Conservation (phyloP, 352 stramenopile species). For the Peronospora belbahrii region DNA sequence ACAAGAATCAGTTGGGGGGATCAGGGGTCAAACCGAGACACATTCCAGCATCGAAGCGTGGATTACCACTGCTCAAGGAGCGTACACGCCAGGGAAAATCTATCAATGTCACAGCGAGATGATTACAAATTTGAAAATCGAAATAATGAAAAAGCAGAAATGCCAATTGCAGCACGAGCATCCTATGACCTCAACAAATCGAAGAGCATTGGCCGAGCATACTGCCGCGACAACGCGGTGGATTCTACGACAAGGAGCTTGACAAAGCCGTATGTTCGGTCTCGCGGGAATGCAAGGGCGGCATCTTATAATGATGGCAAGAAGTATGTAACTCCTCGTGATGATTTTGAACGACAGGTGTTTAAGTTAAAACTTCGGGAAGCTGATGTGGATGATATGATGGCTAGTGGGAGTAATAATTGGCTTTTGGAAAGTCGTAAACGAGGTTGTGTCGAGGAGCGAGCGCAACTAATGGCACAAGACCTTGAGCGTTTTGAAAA, state of each 20-base stretch:
- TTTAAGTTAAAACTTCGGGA: slow-evolving; percentile 21
- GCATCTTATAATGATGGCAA: background rate
- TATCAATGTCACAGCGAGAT: background rate
- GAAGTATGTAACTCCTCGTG: background rate
- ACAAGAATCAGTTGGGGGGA: background rate
- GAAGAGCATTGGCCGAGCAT: background rate
- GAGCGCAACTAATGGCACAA: slow-evolving; percentile 5
- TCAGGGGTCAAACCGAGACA: background rate
- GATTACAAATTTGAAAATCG: background rate
- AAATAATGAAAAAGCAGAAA: background rate
- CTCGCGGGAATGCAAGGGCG: background rate
- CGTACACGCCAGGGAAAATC: background rate
- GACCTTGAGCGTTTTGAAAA: slow-evolving; percentile 16
- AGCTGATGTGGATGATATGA: slow-evolving; percentile 11
- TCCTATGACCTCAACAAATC: background rate
- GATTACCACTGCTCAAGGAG: background rate
- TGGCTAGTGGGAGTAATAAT: background rate
- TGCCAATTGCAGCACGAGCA: background rate
- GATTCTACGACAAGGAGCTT: background rate
- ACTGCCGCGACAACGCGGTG: background rate
- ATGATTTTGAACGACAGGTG: slow-evolving; percentile 11
- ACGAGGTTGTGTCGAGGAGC: background rate
- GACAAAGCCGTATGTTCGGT: slow-evolving; percentile 1
- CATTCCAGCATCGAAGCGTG: background rate
- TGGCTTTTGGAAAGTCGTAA: slow-evolving; percentile 2